Conservation (phyloP, 306 rosid genomes). For the Gleditsia sinensis region DNA sequence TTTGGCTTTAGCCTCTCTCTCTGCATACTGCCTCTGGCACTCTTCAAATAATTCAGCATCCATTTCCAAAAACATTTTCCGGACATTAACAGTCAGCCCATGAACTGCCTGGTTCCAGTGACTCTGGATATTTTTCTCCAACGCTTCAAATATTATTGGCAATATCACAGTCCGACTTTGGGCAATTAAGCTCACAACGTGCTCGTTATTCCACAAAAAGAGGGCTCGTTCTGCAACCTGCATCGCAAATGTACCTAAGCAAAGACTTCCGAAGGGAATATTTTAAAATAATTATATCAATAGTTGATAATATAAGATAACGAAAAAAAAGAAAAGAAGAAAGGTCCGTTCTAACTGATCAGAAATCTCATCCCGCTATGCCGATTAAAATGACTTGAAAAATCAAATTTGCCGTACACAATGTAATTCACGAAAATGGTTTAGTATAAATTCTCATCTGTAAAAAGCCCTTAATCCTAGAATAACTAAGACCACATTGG, state of each 20-base stretch:
- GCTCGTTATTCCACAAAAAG: conserved; percentile 94
- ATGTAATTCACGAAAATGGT: background rate
- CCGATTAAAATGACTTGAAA: conserved; percentile 1
- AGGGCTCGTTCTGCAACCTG: conserved; percentile 97
- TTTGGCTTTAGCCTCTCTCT: conserved; percentile 62
- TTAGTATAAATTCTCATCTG: background rate
- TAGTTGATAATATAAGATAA: background rate
- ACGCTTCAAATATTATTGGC: conserved; percentile 81
- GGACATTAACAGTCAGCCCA: conserved; percentile 82
- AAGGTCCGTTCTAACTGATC: background rate
- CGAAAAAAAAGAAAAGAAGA: background rate
- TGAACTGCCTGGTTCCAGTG: conserved; percentile 98
- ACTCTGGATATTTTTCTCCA: conserved; percentile 81
- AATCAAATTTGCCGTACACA: background rate
- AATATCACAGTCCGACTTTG: conserved; percentile 75
- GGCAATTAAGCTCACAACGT: conserved; percentile 86
- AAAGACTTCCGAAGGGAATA: conserved; percentile 15
- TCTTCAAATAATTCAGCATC: conserved; percentile 89
- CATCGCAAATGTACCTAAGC: conserved; percentile 40
- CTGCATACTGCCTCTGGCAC: conserved; percentile 74
- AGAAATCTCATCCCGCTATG: conserved; percentile 17
- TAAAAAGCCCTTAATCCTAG: background rate
- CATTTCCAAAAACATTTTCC: conserved; percentile 93
- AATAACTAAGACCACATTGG: background rate
- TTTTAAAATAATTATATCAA: conserved; percentile 9